Base-by-base conservation (phyloP, 225 moss, liverwort and hornwort genomes). In the Antitrichia curtipendula region DNA sequence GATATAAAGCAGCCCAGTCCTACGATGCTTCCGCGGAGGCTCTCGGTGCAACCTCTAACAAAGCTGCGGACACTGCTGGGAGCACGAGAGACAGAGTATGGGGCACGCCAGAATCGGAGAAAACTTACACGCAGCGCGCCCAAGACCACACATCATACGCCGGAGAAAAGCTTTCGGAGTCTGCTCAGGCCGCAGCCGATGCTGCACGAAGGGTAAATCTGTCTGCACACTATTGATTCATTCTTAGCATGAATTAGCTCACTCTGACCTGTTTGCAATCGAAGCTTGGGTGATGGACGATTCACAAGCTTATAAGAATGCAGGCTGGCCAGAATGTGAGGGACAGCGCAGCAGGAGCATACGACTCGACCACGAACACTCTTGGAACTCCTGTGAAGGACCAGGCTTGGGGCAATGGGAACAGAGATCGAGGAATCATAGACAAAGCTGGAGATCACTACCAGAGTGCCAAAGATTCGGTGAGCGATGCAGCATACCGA, bases 11-110 rank as follows among this genome's bases (percentile, higher is more conserved):
- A 75, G 90, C 86, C 28, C 82, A 59, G 22, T 88, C 86, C 5
- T 91, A 93, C 47, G 91, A 93, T 85, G 73, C 89, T 20, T 86
- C 92, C n/a, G 73, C 89, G 28, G 87, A 90, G 24, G 89, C 73
- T n/a, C 85, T 92, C 31, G 88, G 86, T 38, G 86, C 86, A 80
- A 86, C 84, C 45, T 81, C 88, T 10, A 43, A 88, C 50, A 90
- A 70, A 86, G 83, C 83, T 25, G 81, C 80, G 34, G 90, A 87
- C 58, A 86, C 90, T 40, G 79, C 63, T 49, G 90, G 90, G 27
- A 88, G 84, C 29, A 71, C 90, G 32, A 90, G 84, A 62, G 82
- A 90, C 50, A 82, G 83, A 64, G 91, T 90, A 16, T 88, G 81
- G 86, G 93, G 87, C 61, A 87, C 75, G 14, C 86, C 80, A 41